Evolutionary conservation across 2,329 filamentous ascomycete species (phyloP), one percentile per base, ranked within the genome.

Genomic region (Colletotrichum costaricense): DNA sequence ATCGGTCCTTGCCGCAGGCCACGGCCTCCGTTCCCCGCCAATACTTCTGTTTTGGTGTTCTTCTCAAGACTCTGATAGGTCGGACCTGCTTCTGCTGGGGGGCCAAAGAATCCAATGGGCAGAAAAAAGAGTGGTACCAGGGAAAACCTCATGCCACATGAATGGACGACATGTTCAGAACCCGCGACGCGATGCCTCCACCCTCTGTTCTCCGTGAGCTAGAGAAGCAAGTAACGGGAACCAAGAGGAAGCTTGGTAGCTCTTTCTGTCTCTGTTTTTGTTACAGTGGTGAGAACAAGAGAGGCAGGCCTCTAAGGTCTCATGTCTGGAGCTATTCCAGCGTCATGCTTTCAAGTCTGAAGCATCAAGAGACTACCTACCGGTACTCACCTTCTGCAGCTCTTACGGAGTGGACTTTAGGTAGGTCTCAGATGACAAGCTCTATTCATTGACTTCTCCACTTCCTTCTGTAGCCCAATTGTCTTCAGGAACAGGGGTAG

Each of bases 1-100:
- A 30, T 69, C 72, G 74, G 72, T 64, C 64, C 63, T 65, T 68
- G 60, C 72, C 74, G 74, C 72, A 55, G 30, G 55, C 71, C 59
- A 57, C 63, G 55, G 49, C 67, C 70, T 55, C 30, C 33, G 42
- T 30, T 26, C 60, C 67, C 67, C n/a, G 55, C 67, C 49, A 5
- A 38, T 33, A 9, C 22, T 30, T 33, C n/a, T 28, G 33, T n/a
- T 38, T n/a, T 49, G 19, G 42, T 49, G 16, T 49, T 49, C 19
- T 1, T 19, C 14, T 19, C 22, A 11, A 16, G 33, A 6, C 24
- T 26, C 54, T 67, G 49, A 66, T 62, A 65, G 60, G 60, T 22
- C 59, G 56, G 26, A 5, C n/a, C 59, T 54, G 24, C 14, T 46
- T 12, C 19, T n/a, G 28, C 16, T 46, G 46, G 38, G 11, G 38